These are phyloP conservation scores for Pseudogymnoascus verrucosus DNA, from an alignment of 2,329 filamentous ascomycete species.

Conservation along the genomic window DNA sequence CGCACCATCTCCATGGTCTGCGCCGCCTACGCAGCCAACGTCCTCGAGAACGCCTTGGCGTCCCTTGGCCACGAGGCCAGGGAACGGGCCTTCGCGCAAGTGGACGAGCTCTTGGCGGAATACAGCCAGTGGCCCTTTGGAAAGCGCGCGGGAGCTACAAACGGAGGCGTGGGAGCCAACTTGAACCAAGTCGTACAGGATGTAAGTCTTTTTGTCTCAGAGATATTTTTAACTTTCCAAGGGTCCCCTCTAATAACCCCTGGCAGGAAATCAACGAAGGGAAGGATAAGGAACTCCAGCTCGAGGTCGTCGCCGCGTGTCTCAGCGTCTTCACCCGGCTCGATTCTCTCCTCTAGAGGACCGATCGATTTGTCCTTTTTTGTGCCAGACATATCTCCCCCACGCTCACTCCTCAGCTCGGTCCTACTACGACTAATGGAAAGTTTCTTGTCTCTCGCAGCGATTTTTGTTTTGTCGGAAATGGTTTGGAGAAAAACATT, in stretches of 20 bases:
- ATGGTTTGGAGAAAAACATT: constrained; percentile 1
- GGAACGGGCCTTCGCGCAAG: constrained; percentile 92
- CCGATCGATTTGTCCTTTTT: neutral
- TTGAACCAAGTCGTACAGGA: constrained; percentile 79
- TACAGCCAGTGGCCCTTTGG: constrained; percentile 98
- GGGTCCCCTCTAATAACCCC: neutral
- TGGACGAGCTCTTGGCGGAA: constrained; percentile 89
- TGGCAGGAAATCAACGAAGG: constrained; percentile 65
- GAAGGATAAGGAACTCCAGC: constrained; percentile 91
- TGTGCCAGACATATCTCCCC: constrained; percentile 1
- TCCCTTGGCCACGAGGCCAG: constrained; percentile 89
- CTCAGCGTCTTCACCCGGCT: constrained; percentile 95
- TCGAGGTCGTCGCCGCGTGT: constrained; percentile 92
- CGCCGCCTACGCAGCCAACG: constrained; percentile 94
- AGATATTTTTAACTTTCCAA: neutral
- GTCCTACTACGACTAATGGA: neutral
- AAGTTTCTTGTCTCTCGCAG: neutral
- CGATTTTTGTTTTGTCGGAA: constrained; percentile 2
- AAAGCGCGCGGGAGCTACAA: constrained; percentile 63
- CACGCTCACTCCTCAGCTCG: neutral
- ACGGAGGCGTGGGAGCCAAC: constrained; percentile 82
- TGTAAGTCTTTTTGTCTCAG: constrained; percentile 32
- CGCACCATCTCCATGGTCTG: constrained; percentile 95
- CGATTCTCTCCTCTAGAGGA: constrained; percentile 74
- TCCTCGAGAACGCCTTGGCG: constrained; percentile 93